phyloP scores from a whole-genome alignment of 345 rosid genomes.

The Ceriops zippeliana region DNA sequence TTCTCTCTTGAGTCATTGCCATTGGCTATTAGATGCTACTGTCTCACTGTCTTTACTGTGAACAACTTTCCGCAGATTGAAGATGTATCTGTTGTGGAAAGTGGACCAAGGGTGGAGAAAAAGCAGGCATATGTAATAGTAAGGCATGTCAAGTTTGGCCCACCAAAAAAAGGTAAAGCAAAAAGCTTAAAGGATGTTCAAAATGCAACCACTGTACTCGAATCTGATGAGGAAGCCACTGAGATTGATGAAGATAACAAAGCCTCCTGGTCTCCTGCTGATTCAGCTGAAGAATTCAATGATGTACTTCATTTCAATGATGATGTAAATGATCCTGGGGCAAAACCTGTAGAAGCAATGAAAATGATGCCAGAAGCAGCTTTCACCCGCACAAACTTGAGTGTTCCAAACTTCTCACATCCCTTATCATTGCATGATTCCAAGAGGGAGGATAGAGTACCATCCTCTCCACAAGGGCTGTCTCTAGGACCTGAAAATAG shows the following conservation, averaged over 20 bases:
- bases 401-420: conserved; percentile 1
- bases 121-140: conserved; percentile 57
- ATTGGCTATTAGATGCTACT: not conserved
- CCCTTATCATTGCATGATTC: conserved; percentile 7
- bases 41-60: conserved; percentile 1
- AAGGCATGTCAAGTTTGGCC: conserved; percentile 72
- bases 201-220: conserved; percentile 4
- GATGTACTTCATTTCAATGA: conserved; percentile 6
- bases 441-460: conserved; percentile 9
- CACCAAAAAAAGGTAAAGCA: conserved; percentile 55
- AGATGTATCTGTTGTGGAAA: conserved; percentile 61
- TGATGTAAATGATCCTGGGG: not conserved
- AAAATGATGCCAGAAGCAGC: not conserved
- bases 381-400: not conserved
- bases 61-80: conserved; percentile 44
- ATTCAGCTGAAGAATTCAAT: conserved; percentile 18
- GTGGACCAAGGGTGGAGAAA: conserved; percentile 59
- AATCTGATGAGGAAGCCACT: conserved; percentile 10
- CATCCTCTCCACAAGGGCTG: conserved; percentile 8
- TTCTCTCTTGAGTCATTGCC: not conserved
- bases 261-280: conserved; percentile 15
- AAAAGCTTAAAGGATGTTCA: conserved; percentile 38
- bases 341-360: not conserved
- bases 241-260: conserved; percentile 11
- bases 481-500: conserved; percentile 36